A percentile compares a stretch with the other conserved stretches of the same genome.
Conservation (phyloP, 2,329 filamentous ascomycete species). For the Camillea tinctor region DNA sequence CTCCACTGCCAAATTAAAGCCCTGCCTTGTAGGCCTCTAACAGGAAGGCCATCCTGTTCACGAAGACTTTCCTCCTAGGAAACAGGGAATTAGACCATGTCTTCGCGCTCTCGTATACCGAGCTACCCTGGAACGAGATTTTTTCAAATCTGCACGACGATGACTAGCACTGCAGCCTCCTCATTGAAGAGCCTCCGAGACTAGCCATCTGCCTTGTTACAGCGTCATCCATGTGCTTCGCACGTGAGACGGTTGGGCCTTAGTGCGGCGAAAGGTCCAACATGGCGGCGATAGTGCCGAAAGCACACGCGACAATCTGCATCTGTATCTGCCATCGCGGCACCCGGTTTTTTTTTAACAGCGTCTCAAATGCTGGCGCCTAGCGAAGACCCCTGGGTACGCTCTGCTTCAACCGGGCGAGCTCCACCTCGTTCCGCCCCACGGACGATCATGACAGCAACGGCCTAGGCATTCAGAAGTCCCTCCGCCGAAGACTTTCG, state of each 20-base stretch:
- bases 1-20: slow-evolving; percentile 16
- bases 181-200: slow-evolving; percentile 32
- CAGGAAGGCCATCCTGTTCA: slow-evolving; percentile 18
- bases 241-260: slow-evolving; percentile 41
- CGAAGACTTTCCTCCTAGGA: slow-evolving; percentile 13
- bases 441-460: slow-evolving; percentile 48
- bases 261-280: slow-evolving; percentile 45
- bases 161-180: slow-evolving; percentile 27
- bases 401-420: slow-evolving; percentile 35
- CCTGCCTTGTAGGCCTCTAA: slow-evolving; percentile 23
- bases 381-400: slow-evolving; percentile 14
- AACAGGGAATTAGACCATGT: slow-evolving; percentile 36
- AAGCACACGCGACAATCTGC: slow-evolving; percentile 22
- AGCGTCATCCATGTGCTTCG: slow-evolving; percentile 35
- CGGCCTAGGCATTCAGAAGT: slow-evolving; percentile 39
- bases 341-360: slow-evolving; percentile 41
- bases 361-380: slow-evolving; percentile 35
- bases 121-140: slow-evolving; percentile 37
- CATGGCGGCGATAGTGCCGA: slow-evolving; percentile 39
- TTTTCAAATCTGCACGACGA: slow-evolving; percentile 32
- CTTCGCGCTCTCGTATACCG: slow-evolving; percentile 45
- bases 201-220: slow-evolving; percentile 29
- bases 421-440: slow-evolving; percentile 40
- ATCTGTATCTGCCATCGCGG: slow-evolving; percentile 40
- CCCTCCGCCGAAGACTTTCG: slow-evolving; percentile 12